Evolutionary conservation across 2,329 filamentous ascomycete species (phyloP), one percentile per base, ranked within the genome.

Genomic region (Colletotrichum tanaceti): DNA sequence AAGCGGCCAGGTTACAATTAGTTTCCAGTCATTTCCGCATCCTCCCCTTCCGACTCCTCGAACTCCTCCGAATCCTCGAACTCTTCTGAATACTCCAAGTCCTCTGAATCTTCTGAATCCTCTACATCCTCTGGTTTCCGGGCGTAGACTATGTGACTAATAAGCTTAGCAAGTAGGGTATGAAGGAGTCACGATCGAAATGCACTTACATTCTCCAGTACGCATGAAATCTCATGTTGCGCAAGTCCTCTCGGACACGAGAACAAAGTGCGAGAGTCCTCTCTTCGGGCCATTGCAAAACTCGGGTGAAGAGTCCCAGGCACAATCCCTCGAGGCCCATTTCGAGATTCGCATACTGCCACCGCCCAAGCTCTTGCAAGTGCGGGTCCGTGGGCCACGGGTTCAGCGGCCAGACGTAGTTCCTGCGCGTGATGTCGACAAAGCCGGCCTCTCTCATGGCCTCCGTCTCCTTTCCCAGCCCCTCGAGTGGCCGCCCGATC

Each of bases 241-340:
- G 68, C 39, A 75, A 38, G n/a, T 77, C 74, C 43, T 70, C 72
- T 10, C 73, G 71, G 1, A 74, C 73, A 2, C 55, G 14, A 0
- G 71, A 69, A 54, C 73, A 71, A n/a, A 75, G 74, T 44, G 64
- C 68, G 35, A 62, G 32, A 53, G 74, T 79, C 74, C 11, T 75
- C 76, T 11, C 72, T 58, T n/a, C n/a, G n/a, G 57, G 73, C 79
- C 79, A 81, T 18, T 75, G 75, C 38, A 81, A 68, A 41, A 74
- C 75, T 10, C 77, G 75, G 3, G 79, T 82, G 58, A 80, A 76
- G 14, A 79, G 70, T 4, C 76, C 79, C 54, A 80, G 70, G 10
- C 72, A 75, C 41, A 81, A 75, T 5, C 74, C 74, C 72, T 81
- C 77, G 35, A 77, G 72, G 3, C 78, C 79, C 43, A 66, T 70